phyloP scores from a whole-genome alignment of 148 eudicot species.

The Dysphania ambrosioides region DNA sequence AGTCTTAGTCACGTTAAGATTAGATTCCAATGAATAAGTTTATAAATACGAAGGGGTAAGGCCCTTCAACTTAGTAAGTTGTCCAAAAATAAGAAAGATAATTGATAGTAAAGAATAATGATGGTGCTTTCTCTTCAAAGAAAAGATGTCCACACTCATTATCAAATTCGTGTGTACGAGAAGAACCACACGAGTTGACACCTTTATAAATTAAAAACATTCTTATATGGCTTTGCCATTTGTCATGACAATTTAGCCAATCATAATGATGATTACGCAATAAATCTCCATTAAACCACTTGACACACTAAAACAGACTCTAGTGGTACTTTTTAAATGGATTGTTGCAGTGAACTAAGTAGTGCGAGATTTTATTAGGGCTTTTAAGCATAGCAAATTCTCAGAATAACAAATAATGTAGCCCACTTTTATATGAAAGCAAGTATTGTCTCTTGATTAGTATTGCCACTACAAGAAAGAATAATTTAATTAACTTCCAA shows the following conservation, averaged over 20 bases:
- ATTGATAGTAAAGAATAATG: too few species aligned
- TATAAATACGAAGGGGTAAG: too few species aligned
- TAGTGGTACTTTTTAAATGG: constrained; percentile 12
- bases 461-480: neutral
- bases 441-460: constrained; percentile 13
- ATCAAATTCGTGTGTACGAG: neutral
- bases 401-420: constrained; percentile 46
- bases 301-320: constrained; percentile 14
- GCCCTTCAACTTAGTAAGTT: too few species aligned
- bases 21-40: too few species aligned
- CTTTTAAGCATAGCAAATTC: constrained; percentile 11
- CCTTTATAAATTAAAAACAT: neutral
- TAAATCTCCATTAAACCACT: constrained; percentile 15
- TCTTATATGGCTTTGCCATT: neutral
- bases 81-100: too few species aligned
- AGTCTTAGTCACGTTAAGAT: too few species aligned
- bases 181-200: constrained; percentile 4
- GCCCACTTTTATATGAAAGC: constrained; percentile 53
- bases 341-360: constrained; percentile 17
- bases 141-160: too few species aligned
- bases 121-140: too few species aligned
- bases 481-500: neutral
- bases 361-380: neutral
- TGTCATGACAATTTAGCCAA: constrained; percentile 18
- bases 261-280: constrained; percentile 18